These are phyloP conservation scores for Elsinoe necatrix DNA, from an alignment of 2,329 filamentous ascomycete genomes.

Conservation along the genomic window DNA sequence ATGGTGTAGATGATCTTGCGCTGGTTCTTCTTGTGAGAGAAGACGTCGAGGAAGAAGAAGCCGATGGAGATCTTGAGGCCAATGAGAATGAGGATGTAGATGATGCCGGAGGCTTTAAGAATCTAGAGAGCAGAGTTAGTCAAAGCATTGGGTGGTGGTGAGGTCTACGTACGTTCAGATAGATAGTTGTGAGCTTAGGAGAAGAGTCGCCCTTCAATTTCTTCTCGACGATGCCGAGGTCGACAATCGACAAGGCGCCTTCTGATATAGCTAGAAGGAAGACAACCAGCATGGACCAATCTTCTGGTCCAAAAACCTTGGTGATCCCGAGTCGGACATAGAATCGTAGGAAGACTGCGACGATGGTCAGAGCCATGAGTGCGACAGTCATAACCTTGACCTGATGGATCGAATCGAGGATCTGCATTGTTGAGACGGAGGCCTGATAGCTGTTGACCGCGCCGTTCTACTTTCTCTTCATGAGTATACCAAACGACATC, in stretches of 20 bases:
- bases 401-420: not conserved
- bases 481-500: conserved; percentile 2
- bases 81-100: conserved; percentile 40
- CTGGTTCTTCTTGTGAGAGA: conserved; percentile 35
- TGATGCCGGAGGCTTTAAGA: conserved; percentile 17
- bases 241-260: not conserved
- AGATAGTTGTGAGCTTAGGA: not conserved
- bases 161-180: not conserved
- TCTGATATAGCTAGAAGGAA: conserved; percentile 3
- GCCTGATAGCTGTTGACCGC: not conserved
- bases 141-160: no score
- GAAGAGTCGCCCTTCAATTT: not conserved
- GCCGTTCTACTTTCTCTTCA: not conserved
- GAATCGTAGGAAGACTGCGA: conserved; percentile 1
- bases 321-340: conserved; percentile 13
- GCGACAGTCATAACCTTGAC: not conserved
- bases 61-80: conserved; percentile 43
- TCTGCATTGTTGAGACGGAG: not conserved
- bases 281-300: conserved; percentile 12
- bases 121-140: not conserved
- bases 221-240: not conserved
- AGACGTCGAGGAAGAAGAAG: conserved; percentile 42
- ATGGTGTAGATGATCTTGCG: conserved; percentile 36
- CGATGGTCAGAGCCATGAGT: conserved; percentile 1
- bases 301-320: conserved; percentile 5